Conservation (phyloP, 192 early-diverging fungal genomes). For the Linnemannia schmuckeri region DNA sequence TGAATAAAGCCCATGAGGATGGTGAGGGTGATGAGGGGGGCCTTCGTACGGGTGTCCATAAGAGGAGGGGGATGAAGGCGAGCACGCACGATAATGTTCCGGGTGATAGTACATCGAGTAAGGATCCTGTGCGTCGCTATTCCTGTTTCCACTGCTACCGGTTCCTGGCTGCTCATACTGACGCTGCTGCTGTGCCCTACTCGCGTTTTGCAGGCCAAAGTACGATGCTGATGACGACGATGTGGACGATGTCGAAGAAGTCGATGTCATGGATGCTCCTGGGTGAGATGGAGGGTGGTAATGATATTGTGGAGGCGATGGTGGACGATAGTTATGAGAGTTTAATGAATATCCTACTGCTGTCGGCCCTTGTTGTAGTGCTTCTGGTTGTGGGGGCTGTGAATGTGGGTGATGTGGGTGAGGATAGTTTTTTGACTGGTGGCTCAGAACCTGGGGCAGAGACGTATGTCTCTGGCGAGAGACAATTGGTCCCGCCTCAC, state of each 20-base stretch:
- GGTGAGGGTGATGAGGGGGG: background rate
- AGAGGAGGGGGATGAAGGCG: background rate
- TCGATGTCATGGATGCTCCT: background rate
- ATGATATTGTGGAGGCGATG: conserved; percentile 1
- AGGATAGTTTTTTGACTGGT: conserved; percentile 9
- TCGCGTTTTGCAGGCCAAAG: background rate
- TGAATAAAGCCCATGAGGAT: background rate
- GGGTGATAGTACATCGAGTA: conserved; percentile 2
- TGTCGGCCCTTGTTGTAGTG: background rate
- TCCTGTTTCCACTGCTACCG: background rate
- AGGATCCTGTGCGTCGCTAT: background rate
- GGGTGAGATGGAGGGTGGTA: conserved; percentile 31
- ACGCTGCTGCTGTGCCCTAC: conserved; percentile 8
- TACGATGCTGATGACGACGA: background rate
- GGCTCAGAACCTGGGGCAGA: conserved; percentile 35
- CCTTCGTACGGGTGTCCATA: background rate
- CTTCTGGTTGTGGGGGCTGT: background rate
- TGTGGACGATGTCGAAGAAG: conserved; percentile 7
- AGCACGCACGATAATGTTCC: background rate
- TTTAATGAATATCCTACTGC: background rate
- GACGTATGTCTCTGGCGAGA: conserved; percentile 37
- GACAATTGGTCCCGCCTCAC: background rate
- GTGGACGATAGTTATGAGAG: background rate
- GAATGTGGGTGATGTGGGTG: conserved; percentile 38
- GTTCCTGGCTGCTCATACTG: conserved; percentile 1